Evolutionary conservation across 768 basidiomycete species (phyloP).

Genomic region (Gelatoporia subvermispora): DNA sequence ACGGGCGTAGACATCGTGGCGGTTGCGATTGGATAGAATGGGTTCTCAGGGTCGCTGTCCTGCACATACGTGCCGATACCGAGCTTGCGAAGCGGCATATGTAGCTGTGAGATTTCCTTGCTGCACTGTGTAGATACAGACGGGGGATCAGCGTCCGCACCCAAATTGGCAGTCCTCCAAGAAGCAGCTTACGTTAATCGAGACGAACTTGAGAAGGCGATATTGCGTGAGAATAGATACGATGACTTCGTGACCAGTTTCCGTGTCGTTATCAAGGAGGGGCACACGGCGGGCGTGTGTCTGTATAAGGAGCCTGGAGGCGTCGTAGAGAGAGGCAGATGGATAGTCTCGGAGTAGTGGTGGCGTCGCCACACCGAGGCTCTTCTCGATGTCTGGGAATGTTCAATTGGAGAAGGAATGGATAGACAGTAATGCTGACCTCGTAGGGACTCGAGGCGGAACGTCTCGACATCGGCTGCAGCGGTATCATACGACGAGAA

Average conservation of each 20-base stretch:
- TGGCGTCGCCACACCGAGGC: slow-evolving; percentile 87
- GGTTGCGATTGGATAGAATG: slow-evolving; percentile 87
- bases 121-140: slow-evolving; percentile 53
- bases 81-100: slow-evolving; percentile 76
- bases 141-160: neutral
- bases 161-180: neutral
- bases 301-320: slow-evolving; percentile 83
- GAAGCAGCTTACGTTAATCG: slow-evolving; percentile 73
- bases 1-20: slow-evolving; percentile 89
- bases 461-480: slow-evolving; percentile 86
- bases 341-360: slow-evolving; percentile 89
- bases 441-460: slow-evolving; percentile 83
- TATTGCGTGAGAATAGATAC: slow-evolving; percentile 97
- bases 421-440: slow-evolving; percentile 44
- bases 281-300: slow-evolving; percentile 95
- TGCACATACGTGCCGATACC: slow-evolving; percentile 90
- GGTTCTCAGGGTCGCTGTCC: slow-evolving; percentile 50
- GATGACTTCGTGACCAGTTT: slow-evolving; percentile 93
- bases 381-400: slow-evolving; percentile 82
- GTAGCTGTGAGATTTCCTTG: slow-evolving; percentile 76
- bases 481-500: slow-evolving; percentile 80
- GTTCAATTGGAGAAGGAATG: neutral
- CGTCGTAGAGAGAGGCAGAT: slow-evolving; percentile 81
- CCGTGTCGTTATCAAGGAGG: slow-evolving; percentile 86
- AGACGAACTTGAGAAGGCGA: slow-evolving; percentile 95